A percentile compares a stretch with the other conserved stretches of the same genome.
Evolutionary conservation across 768 basidiomycete species (phyloP).

Genomic region (Leucosporidium creatinivorum): DNA sequence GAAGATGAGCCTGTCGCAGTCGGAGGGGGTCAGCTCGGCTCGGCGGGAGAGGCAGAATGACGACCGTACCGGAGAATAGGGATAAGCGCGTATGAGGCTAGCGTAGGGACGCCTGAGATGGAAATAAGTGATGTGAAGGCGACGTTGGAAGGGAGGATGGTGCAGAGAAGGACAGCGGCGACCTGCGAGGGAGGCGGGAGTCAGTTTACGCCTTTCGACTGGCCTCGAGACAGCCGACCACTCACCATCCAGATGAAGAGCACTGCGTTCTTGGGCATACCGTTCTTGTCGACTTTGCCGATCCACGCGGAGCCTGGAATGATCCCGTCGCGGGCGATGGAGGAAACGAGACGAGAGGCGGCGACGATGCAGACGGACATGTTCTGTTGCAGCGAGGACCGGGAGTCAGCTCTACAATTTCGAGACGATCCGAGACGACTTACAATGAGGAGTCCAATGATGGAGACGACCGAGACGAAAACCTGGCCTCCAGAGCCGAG

Average conservation of each 20-base stretch:
- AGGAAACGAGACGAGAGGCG: constrained; percentile 77
- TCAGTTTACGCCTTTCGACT: background rate
- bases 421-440: constrained; percentile 31
- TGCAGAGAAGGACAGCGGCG: constrained; percentile 65
- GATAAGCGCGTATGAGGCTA: constrained; percentile 80
- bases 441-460: constrained; percentile 73
- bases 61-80: constrained; percentile 52
- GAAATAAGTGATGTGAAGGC: constrained; percentile 86
- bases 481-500: constrained; percentile 69
- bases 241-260: constrained; percentile 72
- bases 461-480: constrained; percentile 79
- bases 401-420: background rate
- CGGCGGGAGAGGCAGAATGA: background rate
- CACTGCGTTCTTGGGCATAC: constrained; percentile 76
- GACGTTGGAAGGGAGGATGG: constrained; percentile 79
- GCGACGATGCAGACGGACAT: constrained; percentile 82
- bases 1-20: constrained; percentile 50
- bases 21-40: background rate
- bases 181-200: background rate
- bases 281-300: constrained; percentile 59
- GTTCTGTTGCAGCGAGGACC: constrained; percentile 49
- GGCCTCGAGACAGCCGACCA: background rate
- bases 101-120: constrained; percentile 75
- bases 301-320: constrained; percentile 79
- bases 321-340: constrained; percentile 86